Evolutionary conservation across 2,329 filamentous ascomycete species (phyloP), one percentile per base, ranked within the genome.

Genomic region (Apiospora pterosperma): DNA sequence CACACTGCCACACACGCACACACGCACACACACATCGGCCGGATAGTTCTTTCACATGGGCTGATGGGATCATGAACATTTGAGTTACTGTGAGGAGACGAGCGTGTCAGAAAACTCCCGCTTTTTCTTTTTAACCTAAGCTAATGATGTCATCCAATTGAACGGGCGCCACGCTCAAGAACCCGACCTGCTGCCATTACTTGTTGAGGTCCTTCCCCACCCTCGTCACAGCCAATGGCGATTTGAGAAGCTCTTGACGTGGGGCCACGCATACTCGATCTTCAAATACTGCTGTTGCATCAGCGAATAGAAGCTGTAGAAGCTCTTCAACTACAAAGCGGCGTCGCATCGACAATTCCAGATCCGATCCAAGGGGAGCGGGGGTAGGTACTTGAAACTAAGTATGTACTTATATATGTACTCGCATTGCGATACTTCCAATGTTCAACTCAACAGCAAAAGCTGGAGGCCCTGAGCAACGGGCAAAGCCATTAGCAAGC

Each of bases 301-400:
- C 48, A 34, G 28, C 60, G 38, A 62, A 62, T 62, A 34, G 31
- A 62, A 42, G 23, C 38, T 62, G 28, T 42, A 44, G 60, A 62
- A 62, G 60, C 60, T 62, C 39, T 62, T 62, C 38, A 23, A 34
- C 48, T 16, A 34, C 48, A 55, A 55, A 55, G 48, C 48, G 48
- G 48, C 48, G 48, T 55, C 48, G 48, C 48, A 55, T 55, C 25
- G 28, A 55, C 21, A 34, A 34, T 34, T 55, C 48, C 25, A 55
- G 48, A 55, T 55, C 48, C 16, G 48, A 55, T 55, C 44, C 8
- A 55, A 19, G 34, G 16, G 48, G 28, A 55, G 48, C 41, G 28
- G 48, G 48, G 48, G 48, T 5, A 23, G 59, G 59, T 58, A 58
- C 28, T n/a, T 31, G 28, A 21, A 19, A 58, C 8, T 58, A 21